Evolutionary conservation across 1,139 yeast species (phyloP), one percentile per base, ranked within the genome.

Genomic region (Taphrina wiesneri): DNA sequence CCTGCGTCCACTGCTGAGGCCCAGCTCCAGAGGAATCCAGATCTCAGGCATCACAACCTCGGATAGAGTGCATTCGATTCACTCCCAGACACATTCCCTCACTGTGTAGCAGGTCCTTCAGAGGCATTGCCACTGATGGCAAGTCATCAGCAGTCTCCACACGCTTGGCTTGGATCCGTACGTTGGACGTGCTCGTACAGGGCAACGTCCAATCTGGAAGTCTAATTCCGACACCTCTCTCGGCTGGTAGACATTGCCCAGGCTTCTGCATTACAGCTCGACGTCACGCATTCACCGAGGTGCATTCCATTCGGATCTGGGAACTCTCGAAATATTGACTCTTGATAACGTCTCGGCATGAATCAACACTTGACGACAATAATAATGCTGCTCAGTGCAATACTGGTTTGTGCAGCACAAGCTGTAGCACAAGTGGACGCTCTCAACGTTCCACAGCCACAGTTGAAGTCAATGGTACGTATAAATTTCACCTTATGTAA

Each of bases 401-500:
- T 54, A 6, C n/a, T 30, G 11, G 11, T 34, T 4, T 52, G 56
- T 28, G n/a, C 30, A 17, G 56, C 56, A 19, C 56, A 52, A 32
- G 45, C 15, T 17, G 21, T 28, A n/a, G 56, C 56, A 25, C 28
- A 19, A 34, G 34, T 45, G 6, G 56, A 30, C 34, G 59, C 59
- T 3, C 9, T 54, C 9, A 19, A 15, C 9, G 15, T 32, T 15
- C 49, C 59, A n/a, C 30, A 28, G 17, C 59, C 59, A 39, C 36
- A 39, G 36, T 11, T 54, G 28, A 25, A 25, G n/a, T 36, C 59
- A 2, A 17, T 54, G 30, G 59, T 54, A 13, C 26, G 59, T 54
- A 4, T 6, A 13, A 23, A 13, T 7, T 46, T 21, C 51, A 19
- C 15, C 6, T 7, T 46, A 4, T 19, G 11, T 9, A 46, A 39